Percentiles rank a stretch among this genome's conserved stretches.
Conservation (phyloP, 2,329 filamentous ascomycete species). For the Beauveria sp. region DNA sequence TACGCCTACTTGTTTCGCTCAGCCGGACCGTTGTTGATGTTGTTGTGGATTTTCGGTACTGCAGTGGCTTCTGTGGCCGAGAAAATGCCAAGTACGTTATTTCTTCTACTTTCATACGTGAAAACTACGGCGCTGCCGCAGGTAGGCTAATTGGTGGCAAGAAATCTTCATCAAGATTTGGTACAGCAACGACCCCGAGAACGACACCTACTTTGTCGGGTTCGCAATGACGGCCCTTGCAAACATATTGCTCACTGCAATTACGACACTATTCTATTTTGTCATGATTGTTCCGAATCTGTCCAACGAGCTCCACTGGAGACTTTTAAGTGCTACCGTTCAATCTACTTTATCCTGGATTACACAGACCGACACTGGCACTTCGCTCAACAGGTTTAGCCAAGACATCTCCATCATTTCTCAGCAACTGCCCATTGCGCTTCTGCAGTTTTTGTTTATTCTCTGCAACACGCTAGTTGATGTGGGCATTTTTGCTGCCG, state of each 20-base stretch:
- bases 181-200: neutral
- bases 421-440: neutral
- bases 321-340: neutral
- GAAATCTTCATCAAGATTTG: neutral
- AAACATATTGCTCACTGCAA: neutral
- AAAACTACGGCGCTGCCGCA: neutral
- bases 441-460: neutral
- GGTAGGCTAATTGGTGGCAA: neutral
- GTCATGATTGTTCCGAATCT: neutral
- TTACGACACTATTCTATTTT: neutral
- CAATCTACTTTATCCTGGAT: neutral
- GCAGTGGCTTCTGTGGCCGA: neutral
- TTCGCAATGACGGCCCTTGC: neutral
- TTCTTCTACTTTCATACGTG: neutral
- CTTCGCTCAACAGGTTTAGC: neutral
- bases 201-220: neutral
- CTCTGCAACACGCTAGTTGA: neutral
- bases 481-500: neutral
- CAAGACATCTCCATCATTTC: neutral
- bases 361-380: neutral
- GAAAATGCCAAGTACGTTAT: neutral
- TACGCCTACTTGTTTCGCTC: neutral
- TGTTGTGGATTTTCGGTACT: neutral
- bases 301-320: neutral
- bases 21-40: neutral